Evolutionary conservation across 148 eudicot genomes (phyloP).

Genomic region (Vaccinium vitisidaea): DNA sequence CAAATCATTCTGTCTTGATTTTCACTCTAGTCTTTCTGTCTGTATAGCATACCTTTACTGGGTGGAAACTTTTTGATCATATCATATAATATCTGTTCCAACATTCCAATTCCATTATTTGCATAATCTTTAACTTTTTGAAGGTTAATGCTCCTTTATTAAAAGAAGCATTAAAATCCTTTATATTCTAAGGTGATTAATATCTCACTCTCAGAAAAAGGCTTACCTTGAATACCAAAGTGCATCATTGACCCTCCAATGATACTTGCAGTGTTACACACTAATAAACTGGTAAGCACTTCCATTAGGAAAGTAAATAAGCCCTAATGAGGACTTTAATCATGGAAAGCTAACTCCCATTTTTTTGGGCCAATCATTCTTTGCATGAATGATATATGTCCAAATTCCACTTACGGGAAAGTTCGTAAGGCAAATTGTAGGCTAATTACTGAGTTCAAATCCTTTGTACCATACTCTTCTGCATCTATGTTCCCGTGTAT

Average conservation of each 20-base stretch:
- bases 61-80: background rate
- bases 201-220: background rate
- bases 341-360: background rate
- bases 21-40: background rate
- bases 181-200: background rate
- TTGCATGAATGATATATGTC: background rate
- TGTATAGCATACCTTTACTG: background rate
- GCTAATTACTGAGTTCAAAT: background rate
- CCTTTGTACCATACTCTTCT: too few relatives aligned
- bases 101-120: background rate
- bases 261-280: background rate
- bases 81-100: background rate
- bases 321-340: background rate
- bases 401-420: background rate
- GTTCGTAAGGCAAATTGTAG: background rate
- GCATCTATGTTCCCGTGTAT: too few relatives aligned
- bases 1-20: conserved; percentile 3
- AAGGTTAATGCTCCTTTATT: background rate
- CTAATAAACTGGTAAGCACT: background rate
- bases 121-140: background rate
- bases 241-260: background rate
- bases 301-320: background rate
- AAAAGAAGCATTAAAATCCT: background rate
- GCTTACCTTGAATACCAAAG: conserved; percentile 2
- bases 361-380: background rate